These are phyloP conservation scores for Pleurotus tuoliensis DNA, from an alignment of 768 basidiomycete species.

Conservation along the genomic window DNA sequence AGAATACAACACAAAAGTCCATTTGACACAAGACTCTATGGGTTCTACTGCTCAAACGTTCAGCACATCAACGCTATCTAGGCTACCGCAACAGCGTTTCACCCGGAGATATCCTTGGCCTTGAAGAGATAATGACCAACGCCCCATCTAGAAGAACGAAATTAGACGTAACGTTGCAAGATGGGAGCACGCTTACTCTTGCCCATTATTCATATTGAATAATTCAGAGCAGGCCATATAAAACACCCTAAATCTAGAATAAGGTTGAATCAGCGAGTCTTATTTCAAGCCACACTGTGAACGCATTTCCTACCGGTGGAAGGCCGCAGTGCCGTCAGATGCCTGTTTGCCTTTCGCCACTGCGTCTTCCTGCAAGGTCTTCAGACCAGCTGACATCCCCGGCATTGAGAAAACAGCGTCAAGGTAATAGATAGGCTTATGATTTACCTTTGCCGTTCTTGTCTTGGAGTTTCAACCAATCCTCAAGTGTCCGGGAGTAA, in stretches of 20 bases:
- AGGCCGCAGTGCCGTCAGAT: constrained; percentile 3
- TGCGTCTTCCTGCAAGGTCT: constrained; percentile 31
- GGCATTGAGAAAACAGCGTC: background rate
- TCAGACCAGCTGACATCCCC: constrained; percentile 19
- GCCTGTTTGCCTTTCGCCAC: constrained; percentile 14
- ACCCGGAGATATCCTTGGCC: constrained; percentile 12
- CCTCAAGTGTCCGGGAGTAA: constrained; percentile 61
- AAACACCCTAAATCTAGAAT: constrained; percentile 58
- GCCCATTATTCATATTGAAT: constrained; percentile 56
- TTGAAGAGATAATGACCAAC: constrained; percentile 56
- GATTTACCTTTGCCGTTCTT: constrained; percentile 36
- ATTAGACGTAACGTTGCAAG: background rate
- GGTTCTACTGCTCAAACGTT: no score
- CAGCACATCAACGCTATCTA: no score
- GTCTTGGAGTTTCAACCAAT: constrained; percentile 63
- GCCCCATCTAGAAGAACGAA: constrained; percentile 40
- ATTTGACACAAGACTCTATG: no score
- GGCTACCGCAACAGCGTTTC: background rate
- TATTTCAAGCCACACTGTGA: no score
- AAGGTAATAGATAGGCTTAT: background rate
- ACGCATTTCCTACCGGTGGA: background rate
- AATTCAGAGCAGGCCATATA: constrained; percentile 71
- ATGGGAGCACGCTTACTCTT: constrained; percentile 45
- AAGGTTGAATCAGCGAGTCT: background rate
- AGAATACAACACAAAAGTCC: no score